phyloP scores from a whole-genome alignment of 352 stramenopile genomes.

The Plasmopara viticola region DNA sequence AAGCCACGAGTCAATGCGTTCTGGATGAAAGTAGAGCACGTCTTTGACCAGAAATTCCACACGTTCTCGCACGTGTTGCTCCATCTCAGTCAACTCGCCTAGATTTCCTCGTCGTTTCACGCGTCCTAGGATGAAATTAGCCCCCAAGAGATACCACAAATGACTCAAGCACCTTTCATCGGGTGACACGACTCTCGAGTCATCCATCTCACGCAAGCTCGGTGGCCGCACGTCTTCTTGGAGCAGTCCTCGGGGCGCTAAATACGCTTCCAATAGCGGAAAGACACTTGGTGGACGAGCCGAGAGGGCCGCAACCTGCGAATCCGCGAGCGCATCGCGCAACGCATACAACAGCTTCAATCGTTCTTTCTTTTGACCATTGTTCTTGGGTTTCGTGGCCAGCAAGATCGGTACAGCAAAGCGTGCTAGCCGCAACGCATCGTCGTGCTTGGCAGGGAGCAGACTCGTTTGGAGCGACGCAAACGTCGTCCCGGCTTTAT shows the following conservation, averaged over 20 bases:
- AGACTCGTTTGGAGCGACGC: conserved; percentile 26
- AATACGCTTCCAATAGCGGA: conserved; percentile 22
- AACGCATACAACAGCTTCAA: conserved; percentile 56
- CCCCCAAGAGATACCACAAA: conserved; percentile 66
- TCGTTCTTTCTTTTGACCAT: conserved; percentile 69
- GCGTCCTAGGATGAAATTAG: conserved; percentile 61
- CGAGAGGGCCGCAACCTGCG: conserved; percentile 15
- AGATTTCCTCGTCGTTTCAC: conserved; percentile 56
- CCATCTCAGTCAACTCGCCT: conserved; percentile 51
- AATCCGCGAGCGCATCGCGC: conserved; percentile 35
- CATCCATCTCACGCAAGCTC: conserved; percentile 6
- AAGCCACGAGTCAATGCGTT: conserved; percentile 61
- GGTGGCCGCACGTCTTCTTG: conserved; percentile 18
- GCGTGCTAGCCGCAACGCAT: conserved; percentile 30
- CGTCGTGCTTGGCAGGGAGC: conserved; percentile 16
- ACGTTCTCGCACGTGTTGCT: conserved; percentile 47
- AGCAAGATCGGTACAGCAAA: conserved; percentile 64
- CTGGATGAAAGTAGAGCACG: conserved; percentile 49
- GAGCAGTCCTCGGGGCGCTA: conserved; percentile 33
- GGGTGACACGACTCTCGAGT: neutral
- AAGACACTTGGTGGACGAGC: conserved; percentile 10
- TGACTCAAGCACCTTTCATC: conserved; percentile 40
- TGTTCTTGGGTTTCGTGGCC: conserved; percentile 46
- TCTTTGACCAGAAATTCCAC: conserved; percentile 56
- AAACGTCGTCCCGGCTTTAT: conserved; percentile 45